Evolutionary conservation across 768 basidiomycete species (phyloP), one percentile per base, ranked within the genome.

Genomic region (Trametes meyenii): DNA sequence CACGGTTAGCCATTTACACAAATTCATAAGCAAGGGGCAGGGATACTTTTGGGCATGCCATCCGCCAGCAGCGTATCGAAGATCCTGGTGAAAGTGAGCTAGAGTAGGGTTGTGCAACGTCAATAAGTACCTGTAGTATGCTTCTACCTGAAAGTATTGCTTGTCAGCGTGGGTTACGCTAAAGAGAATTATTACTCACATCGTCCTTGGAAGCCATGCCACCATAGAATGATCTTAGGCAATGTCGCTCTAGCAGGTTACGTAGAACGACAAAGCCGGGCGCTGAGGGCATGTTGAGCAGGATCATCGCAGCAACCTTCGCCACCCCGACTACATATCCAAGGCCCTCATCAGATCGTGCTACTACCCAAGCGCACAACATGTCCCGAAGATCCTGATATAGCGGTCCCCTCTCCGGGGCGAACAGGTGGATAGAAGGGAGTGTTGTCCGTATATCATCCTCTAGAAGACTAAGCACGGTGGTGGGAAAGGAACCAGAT

Each of bases 41-140:
- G 36, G 85, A 70, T 69, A 96, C 93, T 88, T 75, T 94, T 94
- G 1, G 94, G 94, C 93, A 96, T 94, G 29, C 88, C 86, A 72
- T 96, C 94, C 17, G 94, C 94, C 33, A 96, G 80, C 23, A 96
- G 73, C 0, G 94, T 96, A 71, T 96, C 94, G 65, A 96, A 96
- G 69, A 96, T 94, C 68, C 92, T 94, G 67, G 29, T 23, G 35
- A 24, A 36, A 42, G 58, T 74, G 16, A 73, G 68, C n/a, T 3
- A 17, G 35, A 16, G 26, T 11, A 14, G 21, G n/a, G 19, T 17
- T 6, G 26, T 36, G 39, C 8, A 16, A 12, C 11, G 58, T 24
- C 45, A n/a, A 26, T 61, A 55, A 70, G 69, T 68, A 93, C 92
- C 94, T 85, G 75, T 92, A 94, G 74, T 96, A 96, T 5, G 91